phyloP scores from a whole-genome alignment of 2,329 filamentous ascomycete species.

The Beauveria sp. region DNA sequence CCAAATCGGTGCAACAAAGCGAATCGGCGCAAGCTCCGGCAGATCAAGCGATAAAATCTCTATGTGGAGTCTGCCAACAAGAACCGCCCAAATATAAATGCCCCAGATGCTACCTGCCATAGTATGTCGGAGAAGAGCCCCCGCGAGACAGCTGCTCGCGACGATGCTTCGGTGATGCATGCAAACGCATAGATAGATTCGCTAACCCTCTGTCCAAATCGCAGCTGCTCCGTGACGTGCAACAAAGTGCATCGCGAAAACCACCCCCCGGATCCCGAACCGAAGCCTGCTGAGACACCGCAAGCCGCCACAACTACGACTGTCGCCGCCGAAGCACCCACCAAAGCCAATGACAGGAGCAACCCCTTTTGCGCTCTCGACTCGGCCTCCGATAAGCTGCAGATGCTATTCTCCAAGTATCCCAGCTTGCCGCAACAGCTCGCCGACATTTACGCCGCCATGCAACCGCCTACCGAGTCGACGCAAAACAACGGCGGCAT shows the following conservation, averaged over 20 bases:
- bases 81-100: slow-evolving; percentile 55
- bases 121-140: slow-evolving; percentile 36
- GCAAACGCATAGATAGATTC: neutral
- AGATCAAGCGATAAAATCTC: neutral
- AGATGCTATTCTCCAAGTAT: slow-evolving; percentile 44
- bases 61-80: slow-evolving; percentile 46
- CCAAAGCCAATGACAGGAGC: slow-evolving; percentile 16
- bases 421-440: slow-evolving; percentile 41
- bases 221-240: slow-evolving; percentile 53
- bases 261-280: slow-evolving; percentile 34
- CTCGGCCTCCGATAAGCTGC: slow-evolving; percentile 37
- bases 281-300: slow-evolving; percentile 15
- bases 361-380: slow-evolving; percentile 47
- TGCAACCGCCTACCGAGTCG: slow-evolving; percentile 35
- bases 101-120: slow-evolving; percentile 48
- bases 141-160: too few relatives aligned
- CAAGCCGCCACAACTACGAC: slow-evolving; percentile 8
- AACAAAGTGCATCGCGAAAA: slow-evolving; percentile 44
- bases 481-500: slow-evolving; percentile 26
- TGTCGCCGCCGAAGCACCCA: neutral
- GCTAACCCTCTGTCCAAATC: slow-evolving; percentile 10
- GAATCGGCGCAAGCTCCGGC: neutral
- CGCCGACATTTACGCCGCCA: slow-evolving; percentile 41
- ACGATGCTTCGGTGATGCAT: too few relatives aligned
- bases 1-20: neutral